These are phyloP conservation scores for Luzula sylvatica DNA, from an alignment of 176 grass and related monocot genomes.

Conservation along the genomic window DNA sequence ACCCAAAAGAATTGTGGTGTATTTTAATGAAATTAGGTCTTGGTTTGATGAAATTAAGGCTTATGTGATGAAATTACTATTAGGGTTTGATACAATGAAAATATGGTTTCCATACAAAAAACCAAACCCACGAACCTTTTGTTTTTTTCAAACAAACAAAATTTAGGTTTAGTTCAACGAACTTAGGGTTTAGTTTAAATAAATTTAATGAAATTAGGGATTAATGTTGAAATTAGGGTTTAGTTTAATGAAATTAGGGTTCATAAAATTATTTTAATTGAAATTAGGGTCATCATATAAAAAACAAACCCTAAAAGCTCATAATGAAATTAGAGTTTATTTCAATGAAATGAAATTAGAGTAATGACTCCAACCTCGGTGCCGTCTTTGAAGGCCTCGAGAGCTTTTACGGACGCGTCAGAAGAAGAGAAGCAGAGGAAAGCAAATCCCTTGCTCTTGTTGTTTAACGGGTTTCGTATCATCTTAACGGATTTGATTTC, in stretches of 20 bases:
- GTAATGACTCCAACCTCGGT: constrained; percentile 43
- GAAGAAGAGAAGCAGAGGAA: constrained; percentile 48
- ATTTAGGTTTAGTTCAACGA: background rate
- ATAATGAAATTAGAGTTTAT: constrained; percentile 12
- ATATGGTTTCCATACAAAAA: too few relatives aligned
- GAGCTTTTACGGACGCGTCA: constrained; percentile 57
- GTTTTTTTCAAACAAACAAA: constrained; percentile 1
- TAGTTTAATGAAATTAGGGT: too few relatives aligned
- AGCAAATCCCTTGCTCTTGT: constrained; percentile 43
- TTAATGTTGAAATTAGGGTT: too few relatives aligned
- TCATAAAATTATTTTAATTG: too few relatives aligned
- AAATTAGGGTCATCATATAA: too few relatives aligned
- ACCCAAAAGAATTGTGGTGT: background rate
- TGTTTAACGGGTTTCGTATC: constrained; percentile 30
- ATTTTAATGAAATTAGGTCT: constrained; percentile 2
- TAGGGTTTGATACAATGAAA: too few relatives aligned
- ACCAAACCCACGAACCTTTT: too few relatives aligned
- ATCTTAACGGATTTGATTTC: constrained; percentile 57
- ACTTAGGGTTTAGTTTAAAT: constrained; percentile 10
- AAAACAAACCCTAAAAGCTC: too few relatives aligned
- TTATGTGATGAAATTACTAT: too few relatives aligned
- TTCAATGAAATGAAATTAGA: constrained; percentile 3
- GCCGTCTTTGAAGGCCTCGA: constrained; percentile 60
- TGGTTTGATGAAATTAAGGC: too few relatives aligned
- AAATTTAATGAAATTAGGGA: too few relatives aligned